phyloP scores from a whole-genome alignment of 2,329 filamentous ascomycete species.

The Trichothecium roseum region DNA sequence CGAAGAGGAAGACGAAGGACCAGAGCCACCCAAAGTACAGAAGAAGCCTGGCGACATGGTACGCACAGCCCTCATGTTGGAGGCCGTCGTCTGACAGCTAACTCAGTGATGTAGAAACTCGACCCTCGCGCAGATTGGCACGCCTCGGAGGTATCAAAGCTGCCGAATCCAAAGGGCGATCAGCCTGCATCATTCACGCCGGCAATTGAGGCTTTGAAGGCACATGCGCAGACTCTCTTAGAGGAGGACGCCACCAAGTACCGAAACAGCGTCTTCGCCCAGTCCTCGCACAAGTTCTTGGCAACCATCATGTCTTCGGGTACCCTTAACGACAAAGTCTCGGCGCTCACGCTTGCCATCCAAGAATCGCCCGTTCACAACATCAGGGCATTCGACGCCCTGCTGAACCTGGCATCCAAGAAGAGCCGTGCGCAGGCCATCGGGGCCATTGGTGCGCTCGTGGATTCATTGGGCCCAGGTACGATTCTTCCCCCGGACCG shows the following conservation, averaged over 20 bases:
- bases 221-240: slow-evolving; percentile 64
- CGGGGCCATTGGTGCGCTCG: slow-evolving; percentile 82
- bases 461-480: slow-evolving; percentile 88
- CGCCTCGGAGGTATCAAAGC: slow-evolving; percentile 27
- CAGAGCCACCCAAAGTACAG: slow-evolving; percentile 14
- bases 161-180: slow-evolving; percentile 34
- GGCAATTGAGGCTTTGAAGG: slow-evolving; percentile 43
- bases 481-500: slow-evolving; percentile 73
- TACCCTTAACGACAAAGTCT: slow-evolving; percentile 94
- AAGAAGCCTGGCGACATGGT: slow-evolving; percentile 24
- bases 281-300: slow-evolving; percentile 90
- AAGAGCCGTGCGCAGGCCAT: slow-evolving; percentile 88
- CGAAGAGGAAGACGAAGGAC: slow-evolving; percentile 17
- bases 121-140: slow-evolving; percentile 51
- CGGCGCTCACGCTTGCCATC: slow-evolving; percentile 82
- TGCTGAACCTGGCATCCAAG: slow-evolving; percentile 78
- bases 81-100: slow-evolving; percentile 19
- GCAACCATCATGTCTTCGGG: slow-evolving; percentile 94
- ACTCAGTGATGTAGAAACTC: slow-evolving; percentile 34
- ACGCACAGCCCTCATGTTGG: slow-evolving; percentile 8
- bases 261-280: slow-evolving; percentile 60
- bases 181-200: slow-evolving; percentile 30
- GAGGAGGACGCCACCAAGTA: slow-evolving; percentile 72
- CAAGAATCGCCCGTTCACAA: slow-evolving; percentile 96
- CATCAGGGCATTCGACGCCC: slow-evolving; percentile 74